These are phyloP conservation scores for Rhododendron ferrugineum DNA, from an alignment of 148 eudicot genomes.

Conservation along the genomic window DNA sequence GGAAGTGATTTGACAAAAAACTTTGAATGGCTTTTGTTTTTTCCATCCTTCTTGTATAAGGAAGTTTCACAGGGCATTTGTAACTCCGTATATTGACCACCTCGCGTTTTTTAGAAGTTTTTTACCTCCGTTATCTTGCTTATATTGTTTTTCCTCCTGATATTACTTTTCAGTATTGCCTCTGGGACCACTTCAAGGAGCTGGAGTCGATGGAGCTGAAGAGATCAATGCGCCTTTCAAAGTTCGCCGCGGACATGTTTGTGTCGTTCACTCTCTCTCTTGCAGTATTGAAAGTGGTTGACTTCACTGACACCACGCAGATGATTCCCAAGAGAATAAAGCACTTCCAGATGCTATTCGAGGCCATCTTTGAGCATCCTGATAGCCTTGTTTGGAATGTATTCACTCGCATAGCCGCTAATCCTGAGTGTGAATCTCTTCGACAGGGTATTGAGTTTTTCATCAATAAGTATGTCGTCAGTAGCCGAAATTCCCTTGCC, in stretches of 20 bases:
- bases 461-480: slow-evolving; percentile 51
- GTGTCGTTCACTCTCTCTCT: slow-evolving; percentile 70
- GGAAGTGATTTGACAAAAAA: not conserved
- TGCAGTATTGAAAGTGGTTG: slow-evolving; percentile 63
- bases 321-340: slow-evolving; percentile 62
- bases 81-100: not conserved
- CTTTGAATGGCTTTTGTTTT: not conserved
- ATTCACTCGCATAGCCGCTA: slow-evolving; percentile 68
- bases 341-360: slow-evolving; percentile 84
- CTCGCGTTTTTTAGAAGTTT: not conserved
- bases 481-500: slow-evolving; percentile 27
- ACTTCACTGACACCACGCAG: slow-evolving; percentile 46
- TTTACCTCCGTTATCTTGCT: not conserved
- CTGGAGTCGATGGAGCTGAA: slow-evolving; percentile 69
- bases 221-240: slow-evolving; percentile 77
- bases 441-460: slow-evolving; percentile 69
- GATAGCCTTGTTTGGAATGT: slow-evolving; percentile 71
- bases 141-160: not conserved
- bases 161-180: slow-evolving; percentile 52
- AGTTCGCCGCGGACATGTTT: slow-evolving; percentile 73
- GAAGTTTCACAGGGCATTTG: not conserved
- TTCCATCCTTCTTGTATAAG: not conserved
- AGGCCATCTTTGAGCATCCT: slow-evolving; percentile 57
- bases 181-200: slow-evolving; percentile 91
- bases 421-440: slow-evolving; percentile 62